phyloP scores from a whole-genome alignment of 2,329 filamentous ascomycete species.

The Colletotrichum gigasporum region DNA sequence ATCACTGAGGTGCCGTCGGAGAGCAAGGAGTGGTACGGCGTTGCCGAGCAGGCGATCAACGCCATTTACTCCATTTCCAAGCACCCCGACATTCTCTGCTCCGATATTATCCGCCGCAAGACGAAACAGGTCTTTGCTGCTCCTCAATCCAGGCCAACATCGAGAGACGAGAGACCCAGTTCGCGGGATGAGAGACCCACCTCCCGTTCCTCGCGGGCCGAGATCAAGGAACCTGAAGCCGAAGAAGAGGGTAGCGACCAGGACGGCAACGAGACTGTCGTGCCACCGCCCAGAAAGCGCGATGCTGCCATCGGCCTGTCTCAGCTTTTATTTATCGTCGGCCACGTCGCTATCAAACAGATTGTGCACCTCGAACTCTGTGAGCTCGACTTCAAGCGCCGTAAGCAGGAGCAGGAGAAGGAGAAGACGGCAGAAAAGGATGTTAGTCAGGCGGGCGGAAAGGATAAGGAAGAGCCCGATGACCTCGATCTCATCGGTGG shows the following conservation, averaged over 20 bases:
- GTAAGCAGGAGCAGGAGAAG: conserved; percentile 91
- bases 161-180: conserved; percentile 47
- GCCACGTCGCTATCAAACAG: conserved; percentile 97
- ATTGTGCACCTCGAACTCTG: conserved; percentile 98
- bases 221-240: conserved; percentile 33
- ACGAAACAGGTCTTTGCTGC: conserved; percentile 80
- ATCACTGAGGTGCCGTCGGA: conserved; percentile 88
- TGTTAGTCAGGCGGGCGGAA: conserved; percentile 35
- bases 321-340: conserved; percentile 92
- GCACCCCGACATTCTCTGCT: conserved; percentile 92
- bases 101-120: conserved; percentile 87
- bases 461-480: conserved; percentile 73
- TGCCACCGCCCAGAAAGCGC: conserved; percentile 59
- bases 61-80: conserved; percentile 95
- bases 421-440: conserved; percentile 52
- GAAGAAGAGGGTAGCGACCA: conserved; percentile 38
- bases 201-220: conserved; percentile 5
- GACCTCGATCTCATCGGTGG: conserved; percentile 97
- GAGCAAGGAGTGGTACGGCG: conserved; percentile 95
- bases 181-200: conserved; percentile 19
- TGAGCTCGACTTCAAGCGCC: conserved; percentile 95
- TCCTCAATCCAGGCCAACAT: conserved; percentile 41
- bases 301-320: conserved; percentile 82
- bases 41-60: conserved; percentile 94
- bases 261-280: conserved; percentile 36